Base-by-base conservation (phyloP, 2,329 filamentous ascomycete species). In the Monilinia polystroma region DNA sequence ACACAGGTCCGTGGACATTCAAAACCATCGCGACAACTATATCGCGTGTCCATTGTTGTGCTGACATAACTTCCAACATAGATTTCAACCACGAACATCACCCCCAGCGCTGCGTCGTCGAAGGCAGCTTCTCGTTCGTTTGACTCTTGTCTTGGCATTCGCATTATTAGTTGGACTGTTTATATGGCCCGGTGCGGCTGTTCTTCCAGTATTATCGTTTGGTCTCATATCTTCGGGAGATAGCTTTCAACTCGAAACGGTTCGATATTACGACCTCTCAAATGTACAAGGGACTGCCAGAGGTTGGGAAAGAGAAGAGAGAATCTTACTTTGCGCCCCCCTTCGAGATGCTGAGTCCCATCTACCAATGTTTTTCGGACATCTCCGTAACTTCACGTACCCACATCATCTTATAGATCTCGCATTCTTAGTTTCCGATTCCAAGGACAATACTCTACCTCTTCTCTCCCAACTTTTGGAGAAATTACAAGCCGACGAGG, bases 361-460 rank as follows among this genome's bases (percentile, higher is more conserved):
- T 83, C 81, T 99, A 59, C 87, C 90, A 69, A 98, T 99, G 94
- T 98, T 99, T 85, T 99, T 99, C 80, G 90, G 90, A n/a, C 96
- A 99, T 77, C 84, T 99, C 67, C 89, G 88, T 72, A 99, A 99
- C 80, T 90, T 99, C 72, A 99, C 95, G 23, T 99, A 99, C 76
- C 95, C 95, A 0, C 95, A 99, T 78, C 90, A 96, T 76, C 84
- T 99, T 62, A 96, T 99, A 76, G 95, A 99, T 77, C 84, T 99
- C 57, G 95, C 95, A 7, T 99, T 99, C 76, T 83, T 99, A 43
- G 95, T 99, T 32, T 97, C 95, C 68, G 95, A 99, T 77, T 98
- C 95, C 43, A 97, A 97, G 77, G 95, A 99, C 76, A 86, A 89
- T 69, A 99, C 95, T 0, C 82, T 97, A 49, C 79, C 87, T 43